Base-by-base conservation (phyloP, 2,329 filamentous ascomycete species). In the Alternaria gaisen region DNA sequence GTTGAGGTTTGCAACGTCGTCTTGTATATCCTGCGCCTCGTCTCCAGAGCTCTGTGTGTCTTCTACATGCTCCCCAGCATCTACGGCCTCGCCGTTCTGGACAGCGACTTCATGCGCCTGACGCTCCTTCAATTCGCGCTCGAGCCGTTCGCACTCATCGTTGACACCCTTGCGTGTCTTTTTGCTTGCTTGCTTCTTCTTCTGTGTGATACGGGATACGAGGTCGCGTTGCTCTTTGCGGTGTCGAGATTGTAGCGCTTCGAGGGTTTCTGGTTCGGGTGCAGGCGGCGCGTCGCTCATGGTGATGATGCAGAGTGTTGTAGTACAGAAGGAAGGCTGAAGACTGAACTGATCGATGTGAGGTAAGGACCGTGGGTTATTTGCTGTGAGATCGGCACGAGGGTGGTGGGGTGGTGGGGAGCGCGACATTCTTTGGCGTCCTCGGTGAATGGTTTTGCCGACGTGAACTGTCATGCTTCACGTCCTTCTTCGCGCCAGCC, bases 161-260 rank as follows among this genome's bases (percentile, higher is more conserved):
- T 88, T 88, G 41, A 85, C 80, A 36, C 80, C 80, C 66, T 84
- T 88, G 51, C 87, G 83, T 9, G 87, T 88, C 79, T 89, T 90
- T 81, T 98, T 99, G 47, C 91, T 96, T 16, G 95, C 94, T 69
- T 91, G 90, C 84, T 97, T 98, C 85, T 97, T 99, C 85, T 97
- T 98, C 81, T 91, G 93, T 5, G 92, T 97, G 73, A 96, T 89
- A 61, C 90, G 89, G 52, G 88, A 86, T 78, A 97, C 92, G 26
- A 99, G 85, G 63, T 98, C 94, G 70, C 89, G 90, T 77, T 91
- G 89, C 81, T 99, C 94, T 79, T 92, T 95, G 72, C 92, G 89
- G 78, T 99, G 95, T 47, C 90, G 90, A 38, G 88, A 83, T 71
- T 92, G 89, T 57, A 95, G 82, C 64, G 91, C 89, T 61, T 97